These are phyloP conservation scores for Amphicarpaea edgeworthii DNA, from an alignment of 306 rosid species.

Conservation along the genomic window DNA sequence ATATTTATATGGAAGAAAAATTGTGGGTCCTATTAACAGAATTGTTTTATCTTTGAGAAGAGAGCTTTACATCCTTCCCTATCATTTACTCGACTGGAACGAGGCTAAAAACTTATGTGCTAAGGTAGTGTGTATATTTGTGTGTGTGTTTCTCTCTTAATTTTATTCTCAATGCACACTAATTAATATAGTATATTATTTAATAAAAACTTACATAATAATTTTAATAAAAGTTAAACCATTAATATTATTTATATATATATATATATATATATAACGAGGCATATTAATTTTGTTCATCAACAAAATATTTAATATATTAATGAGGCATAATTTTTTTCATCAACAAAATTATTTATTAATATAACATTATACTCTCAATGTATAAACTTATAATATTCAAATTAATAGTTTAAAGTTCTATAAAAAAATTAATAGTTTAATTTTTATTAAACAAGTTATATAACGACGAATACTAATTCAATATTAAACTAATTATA, in stretches of 20 bases:
- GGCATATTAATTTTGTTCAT: too few relatives aligned
- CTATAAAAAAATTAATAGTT: too few relatives aligned
- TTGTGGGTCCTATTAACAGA: slow-evolving; percentile 59
- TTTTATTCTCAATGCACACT: neutral
- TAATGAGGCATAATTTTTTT: too few relatives aligned
- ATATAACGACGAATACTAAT: neutral
- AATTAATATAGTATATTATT: too few relatives aligned
- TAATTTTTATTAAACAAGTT: too few relatives aligned
- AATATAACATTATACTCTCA: too few relatives aligned
- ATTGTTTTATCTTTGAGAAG: slow-evolving; percentile 55
- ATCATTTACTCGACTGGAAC: slow-evolving; percentile 62
- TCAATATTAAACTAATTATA: too few relatives aligned
- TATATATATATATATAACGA: too few relatives aligned
- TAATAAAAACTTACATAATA: too few relatives aligned
- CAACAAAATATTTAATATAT: too few relatives aligned
- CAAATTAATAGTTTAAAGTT: neutral
- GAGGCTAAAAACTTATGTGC: slow-evolving; percentile 57
- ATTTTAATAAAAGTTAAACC: too few relatives aligned
- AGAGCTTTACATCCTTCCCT: slow-evolving; percentile 67
- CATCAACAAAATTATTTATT: neutral
- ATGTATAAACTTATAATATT: neutral
- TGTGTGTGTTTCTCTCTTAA: neutral
- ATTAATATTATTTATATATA: too few relatives aligned
- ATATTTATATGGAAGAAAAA: slow-evolving; percentile 68
- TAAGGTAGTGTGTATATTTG: slow-evolving; percentile 47